phyloP scores from a whole-genome alignment of 2,329 filamentous ascomycete genomes.

The Fusarium palustre region DNA sequence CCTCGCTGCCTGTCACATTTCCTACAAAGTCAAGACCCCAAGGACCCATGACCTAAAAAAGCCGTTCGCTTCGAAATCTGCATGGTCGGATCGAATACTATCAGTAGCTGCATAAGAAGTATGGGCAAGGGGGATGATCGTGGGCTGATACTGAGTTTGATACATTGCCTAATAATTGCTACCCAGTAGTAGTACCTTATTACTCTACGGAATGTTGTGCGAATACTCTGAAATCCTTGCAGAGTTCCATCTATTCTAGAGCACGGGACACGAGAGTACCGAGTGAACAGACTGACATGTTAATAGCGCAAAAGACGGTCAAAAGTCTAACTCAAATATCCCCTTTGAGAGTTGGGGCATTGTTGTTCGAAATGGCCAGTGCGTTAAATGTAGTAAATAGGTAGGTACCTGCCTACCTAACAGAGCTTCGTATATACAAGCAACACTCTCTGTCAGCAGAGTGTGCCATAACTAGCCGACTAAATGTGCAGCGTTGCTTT shows the following conservation, averaged over 20 bases:
- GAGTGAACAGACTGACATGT: not conserved
- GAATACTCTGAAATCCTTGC: constrained; percentile 4
- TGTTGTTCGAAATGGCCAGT: not conserved
- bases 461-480: not conserved
- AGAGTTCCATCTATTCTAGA: constrained; percentile 5
- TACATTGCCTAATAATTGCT: not conserved
- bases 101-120: constrained; percentile 29
- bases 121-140: constrained; percentile 28
- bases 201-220: not conserved
- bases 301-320: constrained; percentile 10
- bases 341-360: not conserved
- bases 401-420: too few relatives aligned
- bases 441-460: not conserved
- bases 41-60: constrained; percentile 29
- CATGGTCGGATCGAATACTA: constrained; percentile 27
- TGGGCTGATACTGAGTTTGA: constrained; percentile 34
- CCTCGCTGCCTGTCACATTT: constrained; percentile 40
- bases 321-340: not conserved
- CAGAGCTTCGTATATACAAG: not conserved
- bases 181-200: not conserved
- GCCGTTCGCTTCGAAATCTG: constrained; percentile 20
- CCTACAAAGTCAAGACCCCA: constrained; percentile 1
- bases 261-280: not conserved
- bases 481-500: not conserved
- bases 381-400: too few relatives aligned